These are phyloP conservation scores for Rhizopogon salebrosus DNA, from an alignment of 768 basidiomycete genomes.

Conservation along the genomic window DNA sequence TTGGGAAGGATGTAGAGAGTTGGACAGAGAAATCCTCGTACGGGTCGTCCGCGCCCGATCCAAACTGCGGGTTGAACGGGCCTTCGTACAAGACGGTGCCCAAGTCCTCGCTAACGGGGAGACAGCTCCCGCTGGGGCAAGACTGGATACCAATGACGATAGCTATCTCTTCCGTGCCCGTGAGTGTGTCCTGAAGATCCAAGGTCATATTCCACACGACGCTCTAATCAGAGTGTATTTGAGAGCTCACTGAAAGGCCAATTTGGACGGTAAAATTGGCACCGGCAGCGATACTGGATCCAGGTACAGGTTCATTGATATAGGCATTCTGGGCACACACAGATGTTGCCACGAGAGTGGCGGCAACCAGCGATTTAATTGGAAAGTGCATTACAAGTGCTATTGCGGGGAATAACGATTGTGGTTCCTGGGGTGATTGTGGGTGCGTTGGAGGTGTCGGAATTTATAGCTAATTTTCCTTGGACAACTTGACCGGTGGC, in stretches of 20 bases:
- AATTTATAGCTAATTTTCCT: background rate
- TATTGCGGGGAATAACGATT: background rate
- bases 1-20: constrained; percentile 23
- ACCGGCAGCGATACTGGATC: constrained; percentile 32
- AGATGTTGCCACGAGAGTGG: background rate
- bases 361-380: background rate
- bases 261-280: constrained; percentile 34
- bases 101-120: constrained; percentile 22
- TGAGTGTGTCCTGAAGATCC: constrained; percentile 25
- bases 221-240: background rate
- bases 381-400: background rate
- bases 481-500: background rate
- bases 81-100: constrained; percentile 39
- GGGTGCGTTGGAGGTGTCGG: background rate
- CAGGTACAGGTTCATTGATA: constrained; percentile 8
- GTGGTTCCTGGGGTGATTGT: background rate
- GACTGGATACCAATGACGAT: constrained; percentile 33
- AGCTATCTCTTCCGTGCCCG: constrained; percentile 31
- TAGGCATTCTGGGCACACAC: background rate
- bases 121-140: constrained; percentile 23
- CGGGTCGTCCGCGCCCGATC: constrained; percentile 20
- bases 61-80: constrained; percentile 30
- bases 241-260: constrained; percentile 33
- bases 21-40: constrained; percentile 36
- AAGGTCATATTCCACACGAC: background rate